Percentiles rank a stretch among this genome's conserved stretches.
Conservation (phyloP, 345 rosid species). For the Eucalyptus fibrosa region DNA sequence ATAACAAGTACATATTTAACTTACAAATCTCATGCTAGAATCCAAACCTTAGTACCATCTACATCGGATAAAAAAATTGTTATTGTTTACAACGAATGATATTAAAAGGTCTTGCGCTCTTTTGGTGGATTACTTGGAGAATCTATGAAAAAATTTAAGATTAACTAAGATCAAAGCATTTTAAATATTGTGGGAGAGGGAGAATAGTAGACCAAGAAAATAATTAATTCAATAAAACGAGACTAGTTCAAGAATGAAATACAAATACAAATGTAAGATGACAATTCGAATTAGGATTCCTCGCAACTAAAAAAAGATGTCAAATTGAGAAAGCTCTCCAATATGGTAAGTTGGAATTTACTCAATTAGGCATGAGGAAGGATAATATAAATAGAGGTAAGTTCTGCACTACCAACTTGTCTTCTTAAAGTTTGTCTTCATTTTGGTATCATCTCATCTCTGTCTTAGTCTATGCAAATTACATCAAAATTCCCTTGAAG, state of each 20-base stretch:
- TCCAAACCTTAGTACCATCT: not conserved
- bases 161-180: not conserved
- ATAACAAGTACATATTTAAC: too few relatives aligned
- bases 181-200: not conserved
- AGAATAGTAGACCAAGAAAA: not conserved
- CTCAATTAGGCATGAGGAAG: not conserved
- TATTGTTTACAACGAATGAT: not conserved
- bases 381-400: too few relatives aligned
- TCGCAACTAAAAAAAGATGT: not conserved
- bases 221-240: too few relatives aligned
- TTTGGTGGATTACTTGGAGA: not conserved
- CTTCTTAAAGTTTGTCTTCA: not conserved
- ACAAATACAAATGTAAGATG: not conserved
- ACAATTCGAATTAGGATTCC: not conserved
- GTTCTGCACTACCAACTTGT: not conserved
- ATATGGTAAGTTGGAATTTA: not conserved
- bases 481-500: not conserved
- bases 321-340: not conserved
- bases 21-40: not conserved
- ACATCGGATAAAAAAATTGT: too few relatives aligned
- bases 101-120: not conserved
- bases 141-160: not conserved
- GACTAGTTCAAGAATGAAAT: not conserved
- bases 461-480: not conserved
- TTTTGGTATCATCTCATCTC: not conserved